Conservation (phyloP, 1,284 basidiomycete species). For the Golubevia pallescens region DNA sequence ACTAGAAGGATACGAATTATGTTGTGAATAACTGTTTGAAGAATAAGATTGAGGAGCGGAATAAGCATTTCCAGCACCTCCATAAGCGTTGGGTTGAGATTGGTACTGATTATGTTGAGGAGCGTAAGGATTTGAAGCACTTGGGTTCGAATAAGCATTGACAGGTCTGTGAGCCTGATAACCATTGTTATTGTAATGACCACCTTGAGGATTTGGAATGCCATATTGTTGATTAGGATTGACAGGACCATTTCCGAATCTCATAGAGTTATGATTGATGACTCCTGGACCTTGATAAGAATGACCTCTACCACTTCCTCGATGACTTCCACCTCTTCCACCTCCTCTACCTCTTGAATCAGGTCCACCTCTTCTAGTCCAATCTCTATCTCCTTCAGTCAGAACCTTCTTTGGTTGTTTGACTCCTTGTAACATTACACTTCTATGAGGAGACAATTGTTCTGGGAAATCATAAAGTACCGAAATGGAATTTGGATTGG, state of each 20-base stretch:
- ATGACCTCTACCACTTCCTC: conserved; percentile 31
- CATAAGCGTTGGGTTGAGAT: not conserved
- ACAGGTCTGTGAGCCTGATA: not conserved
- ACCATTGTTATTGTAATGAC: not conserved
- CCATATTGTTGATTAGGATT: not conserved
- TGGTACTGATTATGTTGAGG: not conserved
- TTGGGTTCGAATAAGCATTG: not conserved
- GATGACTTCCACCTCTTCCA: conserved; percentile 56
- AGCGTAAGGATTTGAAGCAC: not conserved
- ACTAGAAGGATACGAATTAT: not conserved
- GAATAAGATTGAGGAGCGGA: not conserved
- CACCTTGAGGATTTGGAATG: not conserved
- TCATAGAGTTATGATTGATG: not conserved
- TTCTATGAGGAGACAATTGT: conserved; percentile 83
- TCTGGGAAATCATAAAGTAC: conserved; percentile 88
- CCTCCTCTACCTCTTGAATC: conserved; percentile 59
- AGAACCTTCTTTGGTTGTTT: conserved; percentile 73
- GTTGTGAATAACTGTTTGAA: not conserved
- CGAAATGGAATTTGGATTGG: conserved; percentile 83
- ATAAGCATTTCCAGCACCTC: not conserved
- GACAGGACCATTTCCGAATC: not conserved
- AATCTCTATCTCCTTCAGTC: conserved; percentile 77
- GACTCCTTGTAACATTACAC: conserved; percentile 79
- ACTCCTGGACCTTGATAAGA: not conserved
- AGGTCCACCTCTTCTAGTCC: conserved; percentile 67